Conservation (phyloP, 2,329 filamentous ascomycete genomes). For the Uncinocarpus reesii region DNA sequence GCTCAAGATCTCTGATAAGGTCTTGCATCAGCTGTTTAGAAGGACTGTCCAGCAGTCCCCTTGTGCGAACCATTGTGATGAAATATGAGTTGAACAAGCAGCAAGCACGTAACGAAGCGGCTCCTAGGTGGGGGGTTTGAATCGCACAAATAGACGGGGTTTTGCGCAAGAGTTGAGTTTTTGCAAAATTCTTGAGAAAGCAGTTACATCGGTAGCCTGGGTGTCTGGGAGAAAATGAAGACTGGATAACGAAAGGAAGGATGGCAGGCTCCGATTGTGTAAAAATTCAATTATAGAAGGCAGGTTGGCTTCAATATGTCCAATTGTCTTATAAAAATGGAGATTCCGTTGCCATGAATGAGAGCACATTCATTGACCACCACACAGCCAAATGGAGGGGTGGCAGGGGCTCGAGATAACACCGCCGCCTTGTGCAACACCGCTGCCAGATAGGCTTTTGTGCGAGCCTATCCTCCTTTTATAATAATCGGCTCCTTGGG, state of each 20-base stretch:
- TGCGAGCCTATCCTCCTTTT: neutral
- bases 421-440: slow-evolving; percentile 1
- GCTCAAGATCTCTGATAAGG: slow-evolving; percentile 32
- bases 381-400: neutral
- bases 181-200: neutral
- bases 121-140: neutral
- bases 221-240: neutral
- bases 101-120: neutral
- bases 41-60: slow-evolving; percentile 29
- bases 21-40: slow-evolving; percentile 34
- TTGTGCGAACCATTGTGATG: slow-evolving; percentile 22
- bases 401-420: neutral
- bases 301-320: neutral
- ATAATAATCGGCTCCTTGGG: neutral
- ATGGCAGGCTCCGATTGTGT: neutral
- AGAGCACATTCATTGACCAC: neutral
- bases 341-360: neutral
- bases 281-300: neutral
- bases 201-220: neutral
- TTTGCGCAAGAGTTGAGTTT: neutral
- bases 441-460: neutral
- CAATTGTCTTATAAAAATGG: neutral
- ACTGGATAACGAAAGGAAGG: neutral
- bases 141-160: neutral
- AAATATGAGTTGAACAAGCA: neutral